Percentiles rank a stretch among this genome's conserved stretches.
Conservation (phyloP, 768 basidiomycete genomes). For the Tricholoma sp. region DNA sequence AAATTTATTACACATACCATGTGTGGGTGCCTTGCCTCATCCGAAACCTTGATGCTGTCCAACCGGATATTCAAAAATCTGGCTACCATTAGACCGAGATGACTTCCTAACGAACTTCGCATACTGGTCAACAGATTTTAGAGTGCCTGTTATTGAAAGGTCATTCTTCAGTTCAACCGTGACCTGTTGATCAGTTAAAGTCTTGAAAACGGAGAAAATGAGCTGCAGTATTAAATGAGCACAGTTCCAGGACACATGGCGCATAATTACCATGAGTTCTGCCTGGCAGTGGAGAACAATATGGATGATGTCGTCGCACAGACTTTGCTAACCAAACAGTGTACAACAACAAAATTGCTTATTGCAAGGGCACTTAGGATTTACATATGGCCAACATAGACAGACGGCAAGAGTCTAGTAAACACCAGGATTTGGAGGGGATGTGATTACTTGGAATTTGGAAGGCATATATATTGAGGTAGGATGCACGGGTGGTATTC, state of each 20-base stretch:
- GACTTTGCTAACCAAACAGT: not conserved
- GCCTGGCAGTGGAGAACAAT: not conserved
- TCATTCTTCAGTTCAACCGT: slow-evolving; percentile 99
- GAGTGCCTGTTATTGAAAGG: slow-evolving; percentile 88
- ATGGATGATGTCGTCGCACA: not conserved
- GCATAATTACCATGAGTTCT: not conserved
- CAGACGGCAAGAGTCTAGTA: no score
- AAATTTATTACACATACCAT: slow-evolving; percentile 57
- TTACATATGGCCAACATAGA: no score
- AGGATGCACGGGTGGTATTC: slow-evolving; percentile 4
- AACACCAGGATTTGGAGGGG: no score
- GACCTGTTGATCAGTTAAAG: slow-evolving; percentile 94
- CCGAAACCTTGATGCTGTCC: slow-evolving; percentile 88
- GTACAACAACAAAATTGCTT: no score
- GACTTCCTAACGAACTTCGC: slow-evolving; percentile 16
- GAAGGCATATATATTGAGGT: slow-evolving; percentile 7
- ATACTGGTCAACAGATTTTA: slow-evolving; percentile 98
- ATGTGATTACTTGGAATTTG: not conserved
- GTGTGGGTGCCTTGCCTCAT: slow-evolving; percentile 92
- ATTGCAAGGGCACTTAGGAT: no score
- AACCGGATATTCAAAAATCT: slow-evolving; percentile 96
- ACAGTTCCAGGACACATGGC: not conserved
- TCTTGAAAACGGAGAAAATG: slow-evolving; percentile 98
- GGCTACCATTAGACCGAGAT: slow-evolving; percentile 1
- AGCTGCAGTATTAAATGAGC: slow-evolving; percentile 44